Percentiles rank a stretch among this genome's conserved stretches.
These are phyloP conservation scores for Sextonia rubra DNA, from an alignment of 164 flowering plant genomes.

Conservation along the genomic window DNA sequence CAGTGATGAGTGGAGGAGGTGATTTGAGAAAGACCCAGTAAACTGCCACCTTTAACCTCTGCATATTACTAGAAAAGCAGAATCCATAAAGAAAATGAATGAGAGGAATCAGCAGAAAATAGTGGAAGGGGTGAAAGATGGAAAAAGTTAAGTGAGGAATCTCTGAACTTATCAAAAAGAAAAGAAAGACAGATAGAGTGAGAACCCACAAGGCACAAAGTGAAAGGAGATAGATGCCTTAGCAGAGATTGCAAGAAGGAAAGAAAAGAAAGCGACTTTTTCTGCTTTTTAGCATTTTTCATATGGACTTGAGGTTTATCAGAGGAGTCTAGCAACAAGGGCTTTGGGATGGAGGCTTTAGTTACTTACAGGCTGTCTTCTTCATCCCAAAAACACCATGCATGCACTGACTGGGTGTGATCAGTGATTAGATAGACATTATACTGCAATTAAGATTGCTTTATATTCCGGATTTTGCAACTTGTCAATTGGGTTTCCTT, in stretches of 20 bases:
- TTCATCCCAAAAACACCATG: constrained; percentile 8
- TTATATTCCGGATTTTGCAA: not conserved
- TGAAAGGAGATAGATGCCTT: constrained; percentile 3
- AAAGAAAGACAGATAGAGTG: constrained; percentile 5
- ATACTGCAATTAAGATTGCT: not conserved
- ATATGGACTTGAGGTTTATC: constrained; percentile 2
- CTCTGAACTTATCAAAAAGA: constrained; percentile 7
- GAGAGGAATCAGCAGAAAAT: not conserved
- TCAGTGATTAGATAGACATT: not conserved
- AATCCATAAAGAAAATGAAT: not conserved
- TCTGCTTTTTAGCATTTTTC: not conserved
- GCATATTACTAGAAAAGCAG: not conserved
- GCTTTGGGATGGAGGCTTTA: not conserved
- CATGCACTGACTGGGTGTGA: not conserved
- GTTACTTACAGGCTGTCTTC: constrained; percentile 14
- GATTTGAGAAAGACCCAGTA: not conserved
- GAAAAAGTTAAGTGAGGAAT: constrained; percentile 1
- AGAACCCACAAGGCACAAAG: constrained; percentile 6
- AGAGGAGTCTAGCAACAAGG: not conserved
- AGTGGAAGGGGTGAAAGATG: not conserved
- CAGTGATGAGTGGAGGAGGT: not conserved
- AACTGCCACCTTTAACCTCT: not conserved
- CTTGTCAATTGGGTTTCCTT: not conserved
- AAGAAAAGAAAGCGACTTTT: not conserved
- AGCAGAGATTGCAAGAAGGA: constrained; percentile 8